Evolutionary conservation across 306 rosid species (phyloP), one percentile per base, ranked within the genome.

Genomic region (Chamaecrista fasciculata): DNA sequence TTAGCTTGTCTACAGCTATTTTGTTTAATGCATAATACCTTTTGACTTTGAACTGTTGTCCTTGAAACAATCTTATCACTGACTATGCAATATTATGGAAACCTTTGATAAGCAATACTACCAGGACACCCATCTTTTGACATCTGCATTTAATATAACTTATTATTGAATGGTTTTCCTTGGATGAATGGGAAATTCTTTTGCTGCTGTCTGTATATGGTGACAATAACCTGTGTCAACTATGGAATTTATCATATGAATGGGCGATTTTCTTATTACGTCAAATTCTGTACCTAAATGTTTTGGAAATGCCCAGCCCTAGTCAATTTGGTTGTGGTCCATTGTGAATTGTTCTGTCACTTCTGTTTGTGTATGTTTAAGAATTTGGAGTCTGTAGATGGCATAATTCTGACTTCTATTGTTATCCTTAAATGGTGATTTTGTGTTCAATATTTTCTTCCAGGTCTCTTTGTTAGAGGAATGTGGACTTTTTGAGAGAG

Each of bases 381-480:
- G 62, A 42, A 69, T 26, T 6, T 36, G 68, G 15, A 53, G 34
- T 79, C 7, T 70, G 61, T 10, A 18, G 55, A 56, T 51, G 24
- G 67, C 73, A 61, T 16, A 15, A 19, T 70, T 56, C 11, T 50
- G 42, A 2, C 16, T 42, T 24, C 24, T 50, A 33, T 29, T 66
- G 56, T 31, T 66, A 8, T 26, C 56, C 33, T 56, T 33, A 48
- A 14, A 47, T 62, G 55, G 64, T 69, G 73, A 40, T 57, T 57
- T 79, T 75, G 51, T 75, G 37, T 76, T 63, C 62, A 72, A 34
- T 62, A 36, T 60, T 49, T 75, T 57, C 55, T 31, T 78, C 55
- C 83, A 93, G 97, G 78, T 93, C 73, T 86, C 98, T 40, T 77
- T 90, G 92, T 74, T 93, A 57, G 97, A 93, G 62, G 98, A 93